Base-by-base conservation (phyloP, 2,329 filamentous ascomycete genomes). In the Teratosphaeria viscida region DNA sequence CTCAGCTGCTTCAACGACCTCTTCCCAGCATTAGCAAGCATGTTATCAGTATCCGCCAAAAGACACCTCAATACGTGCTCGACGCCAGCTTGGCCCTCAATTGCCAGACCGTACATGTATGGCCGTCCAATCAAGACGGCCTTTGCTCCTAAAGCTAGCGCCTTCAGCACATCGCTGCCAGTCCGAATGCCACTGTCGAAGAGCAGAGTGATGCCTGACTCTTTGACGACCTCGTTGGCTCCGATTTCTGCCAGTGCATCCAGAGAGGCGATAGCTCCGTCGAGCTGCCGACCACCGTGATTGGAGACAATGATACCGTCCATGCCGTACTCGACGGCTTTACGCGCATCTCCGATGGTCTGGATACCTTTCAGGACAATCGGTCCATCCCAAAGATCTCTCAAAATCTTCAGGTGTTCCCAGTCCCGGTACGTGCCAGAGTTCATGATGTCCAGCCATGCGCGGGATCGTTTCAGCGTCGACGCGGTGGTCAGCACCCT, bases 361-460 rank as follows among this genome's bases (percentile, higher is more conserved):
- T 49, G 43, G 5, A 49, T 49, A 11, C 43, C 43, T n/a, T 49
- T 49, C n/a, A 49, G 43, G 16, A 49, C 43, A 11, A 56, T 56
- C 1, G 54, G 54, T 19, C 54, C 54, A 16, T 83, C 77, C 83
- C 85, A 89, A 59, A 85, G 70, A 64, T 81, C 74, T 63, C 80
- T 77, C 62, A 89, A 67, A 52, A 82, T 75, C 19, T 76, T 74
- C 43, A 89, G 70, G 39, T 89, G 77, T 1, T 83, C 80, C 86
- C 85, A 89, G 0, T 75, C 75, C 26, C 67, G 64, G 8, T 61
- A 52, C 11, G 56, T 26, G 29, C 68, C 67, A 19, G 58, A 57
- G 61, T 84, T 84, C 12, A 80, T 76, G 57, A 79, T 76, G 37
- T 72, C 68, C 32, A 78, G 74, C 83, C 83, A 87, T 23, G 43